These are phyloP conservation scores for Penicillium pancosmium DNA, from an alignment of 495 filamentous ascomycete species.

Conservation along the genomic window DNA sequence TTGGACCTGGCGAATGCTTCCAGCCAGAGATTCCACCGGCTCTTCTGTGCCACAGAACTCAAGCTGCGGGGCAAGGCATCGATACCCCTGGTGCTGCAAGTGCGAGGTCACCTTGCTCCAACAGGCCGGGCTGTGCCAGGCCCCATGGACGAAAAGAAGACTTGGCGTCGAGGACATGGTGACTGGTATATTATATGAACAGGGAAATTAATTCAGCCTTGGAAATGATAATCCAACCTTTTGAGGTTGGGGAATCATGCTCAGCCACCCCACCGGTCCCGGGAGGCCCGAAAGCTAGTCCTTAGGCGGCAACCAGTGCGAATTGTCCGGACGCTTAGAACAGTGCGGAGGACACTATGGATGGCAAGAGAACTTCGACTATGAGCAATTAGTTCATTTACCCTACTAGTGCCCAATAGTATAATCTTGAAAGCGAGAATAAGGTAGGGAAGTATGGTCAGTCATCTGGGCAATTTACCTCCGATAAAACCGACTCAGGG, in stretches of 20 bases:
- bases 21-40: slow-evolving; percentile 8
- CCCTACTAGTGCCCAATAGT: too few relatives aligned
- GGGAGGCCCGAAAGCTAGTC: too few relatives aligned
- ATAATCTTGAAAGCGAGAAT: too few relatives aligned
- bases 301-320: too few relatives aligned
- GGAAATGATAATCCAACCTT: background rate
- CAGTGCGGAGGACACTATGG: too few relatives aligned
- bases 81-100: slow-evolving; percentile 9
- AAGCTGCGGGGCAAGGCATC: slow-evolving; percentile 11
- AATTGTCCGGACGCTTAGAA: too few relatives aligned
- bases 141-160: slow-evolving; percentile 4
- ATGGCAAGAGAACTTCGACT: too few relatives aligned
- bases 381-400: too few relatives aligned
- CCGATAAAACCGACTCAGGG: too few relatives aligned
- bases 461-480: too few relatives aligned
- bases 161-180: background rate
- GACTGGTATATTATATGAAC: background rate
- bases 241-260: background rate
- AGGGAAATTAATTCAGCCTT: background rate
- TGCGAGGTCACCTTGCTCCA: background rate
- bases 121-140: background rate
- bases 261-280: too few relatives aligned
- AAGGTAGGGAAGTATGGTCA: too few relatives aligned
- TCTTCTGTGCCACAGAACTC: slow-evolving; percentile 10
- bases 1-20: slow-evolving; percentile 3